These are phyloP conservation scores for Rostrohypoxylon terebratum DNA, from an alignment of 495 filamentous ascomycete species.

Conservation along the genomic window DNA sequence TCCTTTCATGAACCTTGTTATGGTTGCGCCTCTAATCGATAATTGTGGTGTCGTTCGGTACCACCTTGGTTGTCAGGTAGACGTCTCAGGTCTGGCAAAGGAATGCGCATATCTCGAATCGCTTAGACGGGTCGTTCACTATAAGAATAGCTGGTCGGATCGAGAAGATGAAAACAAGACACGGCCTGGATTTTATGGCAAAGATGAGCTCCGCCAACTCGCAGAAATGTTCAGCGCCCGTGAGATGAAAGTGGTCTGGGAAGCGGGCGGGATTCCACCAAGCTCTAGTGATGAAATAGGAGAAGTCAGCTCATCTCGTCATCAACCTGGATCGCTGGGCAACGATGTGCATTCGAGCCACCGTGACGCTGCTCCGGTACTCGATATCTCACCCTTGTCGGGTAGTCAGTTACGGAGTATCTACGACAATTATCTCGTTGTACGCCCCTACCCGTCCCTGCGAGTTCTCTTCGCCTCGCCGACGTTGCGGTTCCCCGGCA, in stretches of 20 bases:
- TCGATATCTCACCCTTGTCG: conserved; percentile 9
- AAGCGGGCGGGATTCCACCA: conserved; percentile 67
- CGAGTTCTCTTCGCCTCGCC: conserved; percentile 75
- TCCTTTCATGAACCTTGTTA: conserved; percentile 76
- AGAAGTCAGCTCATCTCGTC: conserved; percentile 46
- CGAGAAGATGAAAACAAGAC: neutral
- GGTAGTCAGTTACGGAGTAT: conserved; percentile 54
- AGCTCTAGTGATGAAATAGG: conserved; percentile 59
- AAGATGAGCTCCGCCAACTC: conserved; percentile 62
- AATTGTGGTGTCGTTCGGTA: conserved; percentile 69
- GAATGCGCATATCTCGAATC: conserved; percentile 69
- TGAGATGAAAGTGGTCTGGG: conserved; percentile 69
- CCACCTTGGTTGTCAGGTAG: conserved; percentile 72
- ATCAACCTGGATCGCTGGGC: conserved; percentile 55
- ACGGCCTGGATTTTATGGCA: conserved; percentile 37
- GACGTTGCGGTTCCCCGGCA: conserved; percentile 71
- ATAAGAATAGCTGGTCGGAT: conserved; percentile 47
- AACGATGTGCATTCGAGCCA: conserved; percentile 37
- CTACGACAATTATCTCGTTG: conserved; percentile 71
- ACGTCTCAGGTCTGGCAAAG: conserved; percentile 69
- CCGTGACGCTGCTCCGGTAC: conserved; percentile 6
- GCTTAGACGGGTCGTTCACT: conserved; percentile 56
- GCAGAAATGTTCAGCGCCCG: conserved; percentile 70
- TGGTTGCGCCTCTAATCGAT: conserved; percentile 71
- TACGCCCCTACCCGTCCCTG: conserved; percentile 70